phyloP scores from a whole-genome alignment of 208 protist genomes.

The Wallacemonas sp. region DNA sequence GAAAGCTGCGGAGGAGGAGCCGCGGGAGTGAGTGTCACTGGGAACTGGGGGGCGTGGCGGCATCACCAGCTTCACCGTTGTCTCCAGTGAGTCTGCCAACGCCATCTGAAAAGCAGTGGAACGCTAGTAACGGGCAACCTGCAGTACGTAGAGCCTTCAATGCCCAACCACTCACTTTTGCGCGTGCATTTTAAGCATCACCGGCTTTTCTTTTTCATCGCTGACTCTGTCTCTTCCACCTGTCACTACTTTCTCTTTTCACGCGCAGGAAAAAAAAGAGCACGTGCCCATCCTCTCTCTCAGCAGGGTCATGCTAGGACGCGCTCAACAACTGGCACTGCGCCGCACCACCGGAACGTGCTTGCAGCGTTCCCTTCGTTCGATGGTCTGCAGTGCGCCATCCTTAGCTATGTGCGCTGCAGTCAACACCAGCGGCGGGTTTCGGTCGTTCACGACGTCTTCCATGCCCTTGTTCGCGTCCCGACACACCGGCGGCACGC shows the following conservation, averaged over 20 bases:
- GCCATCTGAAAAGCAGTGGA: too few species aligned
- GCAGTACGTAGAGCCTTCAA: too few species aligned
- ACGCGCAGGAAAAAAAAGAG: too few species aligned
- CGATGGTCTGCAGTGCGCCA: not conserved
- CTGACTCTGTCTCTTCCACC: too few species aligned
- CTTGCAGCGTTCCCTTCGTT: not conserved
- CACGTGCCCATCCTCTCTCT: too few species aligned
- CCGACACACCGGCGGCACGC: not conserved
- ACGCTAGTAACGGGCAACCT: too few species aligned
- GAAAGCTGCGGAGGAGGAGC: too few species aligned
- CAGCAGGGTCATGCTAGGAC: not conserved
- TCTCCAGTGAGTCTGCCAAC: too few species aligned
- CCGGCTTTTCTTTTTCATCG: not conserved
- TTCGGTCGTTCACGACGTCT: not conserved
- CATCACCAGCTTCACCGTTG: too few species aligned
- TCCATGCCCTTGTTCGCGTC: not conserved
- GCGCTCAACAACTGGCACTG: not conserved
- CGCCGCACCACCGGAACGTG: constrained; percentile 2
- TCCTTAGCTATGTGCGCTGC: not conserved
- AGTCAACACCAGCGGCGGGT: not conserved
- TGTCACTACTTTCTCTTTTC: not conserved
- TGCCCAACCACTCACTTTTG: too few species aligned
- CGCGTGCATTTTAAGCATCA: not conserved
- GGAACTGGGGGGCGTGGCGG: too few species aligned
- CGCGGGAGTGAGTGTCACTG: too few species aligned